Evolutionary conservation across 805 yeast species (phyloP), one percentile per base, ranked within the genome.

Genomic region (Cephaloascus fragrans): DNA sequence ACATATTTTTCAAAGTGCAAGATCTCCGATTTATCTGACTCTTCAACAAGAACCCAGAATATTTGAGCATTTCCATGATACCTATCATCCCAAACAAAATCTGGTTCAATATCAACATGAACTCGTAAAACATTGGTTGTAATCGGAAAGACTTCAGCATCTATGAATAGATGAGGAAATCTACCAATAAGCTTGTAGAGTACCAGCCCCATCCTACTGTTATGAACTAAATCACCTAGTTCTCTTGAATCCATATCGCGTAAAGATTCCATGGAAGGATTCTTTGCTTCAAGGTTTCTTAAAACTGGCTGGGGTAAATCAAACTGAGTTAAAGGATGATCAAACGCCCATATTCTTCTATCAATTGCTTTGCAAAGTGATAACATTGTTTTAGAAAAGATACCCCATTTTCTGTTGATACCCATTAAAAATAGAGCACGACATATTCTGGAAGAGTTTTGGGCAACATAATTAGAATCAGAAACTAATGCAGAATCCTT

Each of bases 41-140:
- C 94, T 55, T 89, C 97, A 4, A 90, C 94, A 45, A 90, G 71
- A 3, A 93, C 71, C 98, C 98, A 93, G 51, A 88, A 93, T 47
- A 80, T 72, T 55, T 88, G 94, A 1, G 84, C 82, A 45, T 71
- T 75, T 0, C 96, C 96, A 57, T 93, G 97, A 39, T 73, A 62
- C 40, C 71, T 74, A 34, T 69, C 75, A 57, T 87, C 95, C 97
- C 97, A 93, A 6, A 65, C 61, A 57, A 93, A 94, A 48, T 84
- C 88, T 0, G 96, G 79, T 26, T 70, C 77, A 18, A 93, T 57
- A 5, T 61, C 56, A 2, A 84, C 72, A 51, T 83, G 88, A 19
- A 93, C 75, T 39, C 96, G 68, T 78, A 90, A 76, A 3, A 93
- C 97, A 48, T 77, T 81, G 15, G 76, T 69, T 0, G 98, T 86